phyloP scores from a whole-genome alignment of 306 rosid genomes.

The Vachellia pachyceras region DNA sequence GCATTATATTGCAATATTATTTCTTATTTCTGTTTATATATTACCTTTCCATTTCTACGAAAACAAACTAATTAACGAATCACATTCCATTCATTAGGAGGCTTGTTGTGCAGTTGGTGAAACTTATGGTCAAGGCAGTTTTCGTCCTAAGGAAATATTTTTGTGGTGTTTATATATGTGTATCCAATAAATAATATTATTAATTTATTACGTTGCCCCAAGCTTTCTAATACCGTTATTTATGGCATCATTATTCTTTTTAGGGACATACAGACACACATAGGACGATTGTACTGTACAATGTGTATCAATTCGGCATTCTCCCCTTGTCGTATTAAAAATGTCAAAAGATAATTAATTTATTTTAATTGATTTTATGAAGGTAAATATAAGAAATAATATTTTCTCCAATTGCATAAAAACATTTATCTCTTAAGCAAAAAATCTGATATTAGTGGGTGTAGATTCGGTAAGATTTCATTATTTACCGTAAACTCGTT shows the following conservation, averaged over 20 bases:
- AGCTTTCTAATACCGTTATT: too few species aligned
- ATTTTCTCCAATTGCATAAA: too few species aligned
- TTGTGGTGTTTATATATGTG: neutral
- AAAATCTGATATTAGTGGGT: too few species aligned
- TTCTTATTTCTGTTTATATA: neutral
- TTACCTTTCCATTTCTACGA: neutral
- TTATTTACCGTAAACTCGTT: neutral
- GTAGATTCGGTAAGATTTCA: constrained; percentile 32
- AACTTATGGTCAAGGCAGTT: neutral
- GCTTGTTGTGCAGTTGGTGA: constrained; percentile 1
- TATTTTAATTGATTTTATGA: too few species aligned
- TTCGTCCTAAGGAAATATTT: neutral
- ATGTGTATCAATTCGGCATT: neutral
- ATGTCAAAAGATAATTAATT: neutral
- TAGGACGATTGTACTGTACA: neutral
- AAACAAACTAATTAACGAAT: constrained; percentile 33
- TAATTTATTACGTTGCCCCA: neutral
- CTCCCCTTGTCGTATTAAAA: neutral
- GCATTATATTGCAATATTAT: too few species aligned
- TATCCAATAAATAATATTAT: neutral
- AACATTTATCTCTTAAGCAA: too few species aligned
- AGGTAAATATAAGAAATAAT: too few species aligned
- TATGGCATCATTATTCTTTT: too few species aligned
- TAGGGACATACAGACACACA: neutral
- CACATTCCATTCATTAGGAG: constrained; percentile 39